phyloP scores from a whole-genome alignment of 129 eudicot species.

The Lactuca sativa region DNA sequence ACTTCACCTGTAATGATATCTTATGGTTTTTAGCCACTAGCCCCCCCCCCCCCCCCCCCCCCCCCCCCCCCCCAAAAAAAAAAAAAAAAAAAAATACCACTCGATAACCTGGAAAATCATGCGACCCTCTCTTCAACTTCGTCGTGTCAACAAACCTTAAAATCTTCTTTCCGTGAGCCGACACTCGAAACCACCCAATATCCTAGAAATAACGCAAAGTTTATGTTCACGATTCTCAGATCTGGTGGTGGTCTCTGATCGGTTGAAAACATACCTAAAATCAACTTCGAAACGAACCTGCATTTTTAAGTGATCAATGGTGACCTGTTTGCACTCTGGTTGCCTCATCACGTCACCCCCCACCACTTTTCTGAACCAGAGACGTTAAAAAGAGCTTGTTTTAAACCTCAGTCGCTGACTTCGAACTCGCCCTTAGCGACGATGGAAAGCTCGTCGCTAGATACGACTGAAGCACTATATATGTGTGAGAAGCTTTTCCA shows the following conservation, averaged over 20 bases:
- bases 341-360: constrained; percentile 61
- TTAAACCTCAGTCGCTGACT: constrained; percentile 55
- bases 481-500: constrained; percentile 79
- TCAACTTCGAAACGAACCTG: constrained; percentile 56
- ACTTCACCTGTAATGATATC: constrained; percentile 61
- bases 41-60: constrained; percentile 44
- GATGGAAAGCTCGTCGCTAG: constrained; percentile 60
- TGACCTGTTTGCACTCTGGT: constrained; percentile 84
- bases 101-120: constrained; percentile 76
- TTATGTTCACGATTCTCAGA: constrained; percentile 44
- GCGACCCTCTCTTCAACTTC: constrained; percentile 65
- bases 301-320: constrained; percentile 53
- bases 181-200: background rate
- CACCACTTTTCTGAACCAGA: constrained; percentile 57
- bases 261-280: constrained; percentile 45
- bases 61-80: too few species aligned
- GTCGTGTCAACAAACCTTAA: constrained; percentile 65
- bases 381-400: constrained; percentile 47
- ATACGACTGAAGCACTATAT: constrained; percentile 64
- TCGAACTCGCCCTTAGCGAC: constrained; percentile 73
- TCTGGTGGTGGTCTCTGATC: constrained; percentile 51
- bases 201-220: constrained; percentile 48
- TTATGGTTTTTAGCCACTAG: constrained; percentile 60
- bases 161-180: constrained; percentile 56
- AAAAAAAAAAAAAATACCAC: too few species aligned